Conservation (phyloP, 2,329 filamentous ascomycete genomes). For the Penicillium sclerotigenum region DNA sequence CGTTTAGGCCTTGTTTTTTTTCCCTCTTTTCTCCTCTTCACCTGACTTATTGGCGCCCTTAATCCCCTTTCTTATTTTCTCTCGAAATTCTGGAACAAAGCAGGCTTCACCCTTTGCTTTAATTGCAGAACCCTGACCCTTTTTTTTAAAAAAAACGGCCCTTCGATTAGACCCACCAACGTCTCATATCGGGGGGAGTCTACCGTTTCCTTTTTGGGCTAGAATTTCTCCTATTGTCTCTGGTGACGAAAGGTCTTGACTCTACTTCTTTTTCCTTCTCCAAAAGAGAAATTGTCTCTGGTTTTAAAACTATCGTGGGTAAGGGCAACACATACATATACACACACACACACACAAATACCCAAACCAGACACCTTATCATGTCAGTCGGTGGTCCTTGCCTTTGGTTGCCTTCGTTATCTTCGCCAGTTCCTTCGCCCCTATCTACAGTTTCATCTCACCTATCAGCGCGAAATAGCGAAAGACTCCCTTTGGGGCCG, state of each 20-base stretch:
- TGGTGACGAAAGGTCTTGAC: not conserved
- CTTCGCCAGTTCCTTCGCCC: slow-evolving; percentile 31
- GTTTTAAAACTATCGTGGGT: slow-evolving; percentile 1
- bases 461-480: slow-evolving; percentile 28
- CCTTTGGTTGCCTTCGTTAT: slow-evolving; percentile 35
- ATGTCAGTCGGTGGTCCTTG: slow-evolving; percentile 40
- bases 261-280: not conserved
- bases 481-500: slow-evolving; percentile 22
- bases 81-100: not conserved
- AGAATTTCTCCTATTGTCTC: slow-evolving; percentile 5
- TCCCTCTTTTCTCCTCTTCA: slow-evolving; percentile 3
- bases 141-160: slow-evolving; percentile 26
- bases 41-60: slow-evolving; percentile 6
- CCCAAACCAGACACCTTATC: slow-evolving; percentile 20
- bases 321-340: slow-evolving; percentile 7
- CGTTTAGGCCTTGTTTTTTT: slow-evolving; percentile 6
- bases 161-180: slow-evolving; percentile 29
- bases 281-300: not conserved
- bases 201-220: slow-evolving; percentile 9
- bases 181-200: slow-evolving; percentile 23
- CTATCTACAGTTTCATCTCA: slow-evolving; percentile 30
- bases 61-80: not conserved
- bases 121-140: slow-evolving; percentile 22
- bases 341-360: slow-evolving; percentile 1
- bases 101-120: slow-evolving; percentile 22